Evolutionary conservation across 2,329 filamentous ascomycete species (phyloP).

Genomic region (Malbranchea zuffiana): DNA sequence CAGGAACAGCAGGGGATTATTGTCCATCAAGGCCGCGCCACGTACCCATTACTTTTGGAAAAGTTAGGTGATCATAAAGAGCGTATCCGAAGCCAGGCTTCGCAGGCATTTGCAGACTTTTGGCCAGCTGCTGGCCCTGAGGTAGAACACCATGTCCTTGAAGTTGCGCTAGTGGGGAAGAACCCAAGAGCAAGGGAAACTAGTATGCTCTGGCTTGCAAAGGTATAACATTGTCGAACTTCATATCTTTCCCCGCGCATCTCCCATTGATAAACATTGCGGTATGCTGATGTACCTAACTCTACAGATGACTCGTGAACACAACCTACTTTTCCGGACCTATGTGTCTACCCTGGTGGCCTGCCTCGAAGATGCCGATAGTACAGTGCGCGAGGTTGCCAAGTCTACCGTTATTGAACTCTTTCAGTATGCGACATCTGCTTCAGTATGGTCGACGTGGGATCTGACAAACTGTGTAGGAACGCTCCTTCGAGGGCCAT

Average conservation of each 20-base stretch:
- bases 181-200: slow-evolving; percentile 76
- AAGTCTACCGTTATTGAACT: slow-evolving; percentile 77
- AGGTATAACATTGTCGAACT: slow-evolving; percentile 40
- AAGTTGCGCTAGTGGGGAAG: slow-evolving; percentile 65
- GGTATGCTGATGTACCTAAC: neutral
- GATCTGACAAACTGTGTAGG: slow-evolving; percentile 31
- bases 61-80: slow-evolving; percentile 83
- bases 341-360: slow-evolving; percentile 79
- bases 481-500: slow-evolving; percentile 73
- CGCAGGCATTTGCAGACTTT: slow-evolving; percentile 65
- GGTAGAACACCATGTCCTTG: slow-evolving; percentile 69
- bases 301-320: slow-evolving; percentile 64
- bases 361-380: slow-evolving; percentile 80
- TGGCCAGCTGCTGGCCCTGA: slow-evolving; percentile 59
- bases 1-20: slow-evolving; percentile 67
- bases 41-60: slow-evolving; percentile 67
- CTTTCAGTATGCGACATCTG: slow-evolving; percentile 51
- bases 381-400: slow-evolving; percentile 72
- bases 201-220: slow-evolving; percentile 73
- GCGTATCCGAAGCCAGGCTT: slow-evolving; percentile 63
- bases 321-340: slow-evolving; percentile 65
- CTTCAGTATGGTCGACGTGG: neutral
- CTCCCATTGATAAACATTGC: no score
- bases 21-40: slow-evolving; percentile 56
- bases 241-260: neutral